Conservation (phyloP, 2,329 filamentous ascomycete species). For the Bipolaris cookei region DNA sequence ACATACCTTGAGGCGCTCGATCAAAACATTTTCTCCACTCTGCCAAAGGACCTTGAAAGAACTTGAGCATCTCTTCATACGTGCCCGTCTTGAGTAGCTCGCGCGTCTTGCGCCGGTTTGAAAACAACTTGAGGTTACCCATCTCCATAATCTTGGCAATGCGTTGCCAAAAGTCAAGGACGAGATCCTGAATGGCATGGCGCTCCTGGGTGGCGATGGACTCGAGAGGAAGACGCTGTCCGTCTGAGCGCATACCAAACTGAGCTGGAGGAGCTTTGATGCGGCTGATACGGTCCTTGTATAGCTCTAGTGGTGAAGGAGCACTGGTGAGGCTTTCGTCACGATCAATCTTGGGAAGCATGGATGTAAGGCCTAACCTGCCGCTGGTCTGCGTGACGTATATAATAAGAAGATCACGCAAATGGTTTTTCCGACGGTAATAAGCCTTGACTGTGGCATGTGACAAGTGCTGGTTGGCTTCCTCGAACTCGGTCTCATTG, state of each 20-base stretch:
- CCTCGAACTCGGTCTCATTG: conserved; percentile 67
- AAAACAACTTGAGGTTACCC: conserved; percentile 87
- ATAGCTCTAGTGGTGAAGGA: conserved; percentile 43
- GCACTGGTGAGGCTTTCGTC: conserved; percentile 34
- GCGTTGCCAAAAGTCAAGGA: conserved; percentile 87
- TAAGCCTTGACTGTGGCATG: conserved; percentile 73
- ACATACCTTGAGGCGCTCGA: conserved; percentile 62
- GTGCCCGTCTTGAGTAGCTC: conserved; percentile 85
- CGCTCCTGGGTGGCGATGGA: conserved; percentile 46
- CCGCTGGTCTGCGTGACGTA: conserved; percentile 95
- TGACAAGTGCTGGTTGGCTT: conserved; percentile 48
- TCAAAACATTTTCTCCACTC: conserved; percentile 86
- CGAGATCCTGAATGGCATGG: conserved; percentile 58
- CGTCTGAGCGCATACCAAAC: conserved; percentile 45
- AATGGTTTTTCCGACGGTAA: conserved; percentile 76
- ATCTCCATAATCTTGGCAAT: conserved; percentile 92
- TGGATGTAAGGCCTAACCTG: conserved; percentile 88
- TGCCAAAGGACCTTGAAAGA: conserved; percentile 78
- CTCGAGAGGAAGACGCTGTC: conserved; percentile 45
- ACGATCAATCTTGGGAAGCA: conserved; percentile 69
- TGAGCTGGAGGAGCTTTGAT: conserved; percentile 47
- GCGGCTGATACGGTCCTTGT: conserved; percentile 45
- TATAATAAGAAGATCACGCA: conserved; percentile 85
- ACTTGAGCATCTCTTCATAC: conserved; percentile 80
- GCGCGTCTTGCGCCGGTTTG: conserved; percentile 84